A percentile compares a stretch with the other conserved stretches of the same genome.
Evolutionary conservation across 2,329 filamentous ascomycete species (phyloP).

Genomic region (Neofusicoccum sp.): DNA sequence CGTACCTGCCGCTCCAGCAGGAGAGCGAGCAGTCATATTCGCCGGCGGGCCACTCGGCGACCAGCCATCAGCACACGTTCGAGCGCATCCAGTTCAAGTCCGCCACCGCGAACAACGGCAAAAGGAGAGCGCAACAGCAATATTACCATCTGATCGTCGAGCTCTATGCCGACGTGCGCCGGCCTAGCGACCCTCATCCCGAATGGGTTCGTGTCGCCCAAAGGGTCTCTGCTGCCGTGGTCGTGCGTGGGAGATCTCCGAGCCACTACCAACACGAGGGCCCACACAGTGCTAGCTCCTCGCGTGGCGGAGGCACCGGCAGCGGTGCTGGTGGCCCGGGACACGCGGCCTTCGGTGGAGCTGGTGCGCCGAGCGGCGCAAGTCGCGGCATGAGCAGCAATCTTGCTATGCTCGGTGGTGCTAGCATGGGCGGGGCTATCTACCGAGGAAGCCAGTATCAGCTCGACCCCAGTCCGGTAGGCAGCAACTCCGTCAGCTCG

Average conservation of each 20-base stretch:
- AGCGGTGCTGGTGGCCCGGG: constrained; percentile 56
- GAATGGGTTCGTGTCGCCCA: constrained; percentile 42
- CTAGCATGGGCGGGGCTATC: constrained; percentile 35
- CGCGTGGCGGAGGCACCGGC: constrained; percentile 60
- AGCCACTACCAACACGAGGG: constrained; percentile 52
- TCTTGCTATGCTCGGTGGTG: constrained; percentile 34
- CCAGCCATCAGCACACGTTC: constrained; percentile 62
- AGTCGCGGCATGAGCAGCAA: constrained; percentile 43
- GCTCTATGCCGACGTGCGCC: constrained; percentile 43
- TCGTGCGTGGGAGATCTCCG: constrained; percentile 44
- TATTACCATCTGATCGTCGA: constrained; percentile 92
- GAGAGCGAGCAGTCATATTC: constrained; percentile 33
- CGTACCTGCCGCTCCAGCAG: constrained; percentile 47
- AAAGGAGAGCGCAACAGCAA: constrained; percentile 85
- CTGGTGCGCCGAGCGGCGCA: constrained; percentile 46
- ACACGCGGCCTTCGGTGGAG: constrained; percentile 24
- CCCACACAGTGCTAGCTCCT: constrained; percentile 41
- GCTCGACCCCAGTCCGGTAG: constrained; percentile 41
- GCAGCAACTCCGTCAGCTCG: constrained; percentile 49
- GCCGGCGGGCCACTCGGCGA: constrained; percentile 37
- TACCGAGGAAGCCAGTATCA: constrained; percentile 41
- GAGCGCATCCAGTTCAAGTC: constrained; percentile 95
- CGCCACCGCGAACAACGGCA: constrained; percentile 91
- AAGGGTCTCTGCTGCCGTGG: constrained; percentile 40
- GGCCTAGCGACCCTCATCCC: constrained; percentile 31